Evolutionary conservation across 2,329 filamentous ascomycete species (phyloP).

Genomic region (Curvularia lunata): DNA sequence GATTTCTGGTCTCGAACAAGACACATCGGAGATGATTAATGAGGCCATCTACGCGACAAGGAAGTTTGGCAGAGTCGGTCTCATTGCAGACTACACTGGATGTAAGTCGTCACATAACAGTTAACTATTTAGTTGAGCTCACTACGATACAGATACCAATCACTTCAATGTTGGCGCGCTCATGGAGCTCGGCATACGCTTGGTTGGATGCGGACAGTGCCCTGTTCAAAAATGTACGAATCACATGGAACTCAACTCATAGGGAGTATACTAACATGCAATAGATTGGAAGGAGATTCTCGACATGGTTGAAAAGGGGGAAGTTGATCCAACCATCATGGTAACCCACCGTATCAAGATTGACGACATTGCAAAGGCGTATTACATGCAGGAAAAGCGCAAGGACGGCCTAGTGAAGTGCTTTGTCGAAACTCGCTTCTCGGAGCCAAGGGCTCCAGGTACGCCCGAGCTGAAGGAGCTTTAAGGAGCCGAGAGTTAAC

Average conservation of each 20-base stretch:
- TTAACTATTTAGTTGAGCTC: not conserved
- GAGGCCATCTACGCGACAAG: constrained; percentile 76
- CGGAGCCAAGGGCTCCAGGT: constrained; percentile 56
- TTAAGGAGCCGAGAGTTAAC: not conserved
- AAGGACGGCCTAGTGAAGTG: constrained; percentile 82
- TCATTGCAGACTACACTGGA: constrained; percentile 73
- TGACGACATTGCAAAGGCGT: constrained; percentile 58
- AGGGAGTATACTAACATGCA: not conserved
- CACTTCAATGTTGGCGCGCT: constrained; percentile 83
- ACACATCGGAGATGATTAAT: constrained; percentile 80
- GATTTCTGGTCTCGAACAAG: constrained; percentile 74
- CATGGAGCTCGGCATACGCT: constrained; percentile 82
- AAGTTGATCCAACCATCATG: constrained; percentile 79
- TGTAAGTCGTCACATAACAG: constrained; percentile 30
- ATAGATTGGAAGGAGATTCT: constrained; percentile 77
- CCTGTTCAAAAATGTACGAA: constrained; percentile 71
- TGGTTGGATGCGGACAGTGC: constrained; percentile 72
- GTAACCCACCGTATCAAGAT: constrained; percentile 72
- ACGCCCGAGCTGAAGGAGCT: constrained; percentile 56
- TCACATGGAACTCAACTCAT: no score
- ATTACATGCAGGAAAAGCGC: constrained; percentile 69
- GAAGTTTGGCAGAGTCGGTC: constrained; percentile 73
- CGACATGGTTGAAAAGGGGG: constrained; percentile 66
- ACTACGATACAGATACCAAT: constrained; percentile 60
- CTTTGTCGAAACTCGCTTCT: constrained; percentile 61